Evolutionary conservation across 2,329 filamentous ascomycete species (phyloP), one percentile per base, ranked within the genome.

Genomic region (Arachnopeziza araneosa): DNA sequence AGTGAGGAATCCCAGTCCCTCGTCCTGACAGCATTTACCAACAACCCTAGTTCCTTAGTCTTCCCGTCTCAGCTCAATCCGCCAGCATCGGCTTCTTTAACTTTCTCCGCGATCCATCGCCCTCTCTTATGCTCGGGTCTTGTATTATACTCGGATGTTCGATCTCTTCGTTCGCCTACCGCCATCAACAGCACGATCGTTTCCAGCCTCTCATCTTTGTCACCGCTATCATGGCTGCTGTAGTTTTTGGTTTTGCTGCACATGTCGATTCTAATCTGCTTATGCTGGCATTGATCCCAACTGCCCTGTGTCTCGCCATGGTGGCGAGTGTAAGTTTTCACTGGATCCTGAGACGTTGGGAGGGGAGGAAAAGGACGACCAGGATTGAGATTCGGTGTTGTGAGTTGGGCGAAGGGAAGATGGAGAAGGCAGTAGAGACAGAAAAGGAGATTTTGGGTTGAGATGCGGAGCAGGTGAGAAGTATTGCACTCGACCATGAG

Each of bases 291-390:
- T 68, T 72, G 23, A 61, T 75, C 22, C 75, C 75, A 1, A 74
- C 70, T 71, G 71, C 73, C 2, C 63, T 73, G 23, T 75, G 69
- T 55, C 51, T 64, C 6, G 73, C 73, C n/a, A 76, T 77, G 75
- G 30, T 70, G 6, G 55, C 60, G 24, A 75, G 74, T 63, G 63
- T 69, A 5, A 58, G 55, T 19, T 60, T 69, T 5, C 73, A 75
- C 64, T 64, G 69, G 66, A 32, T 59, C 10, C 23, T 60, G 1
- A 59, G 61, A 26, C 54, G 63, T 21, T 61, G 55, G 26, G 57
- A 52, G 61, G 64, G 50, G 62, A 63, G 32, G 30, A 51, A 50
- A 60, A 61, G 52, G 63, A 66, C 23, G 64, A 66, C 48, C 23
- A 51, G n/a, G 24, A 24, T 14, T 12, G 24, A 22, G 52, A 51